Evolutionary conservation across 371 early-diverging fungal species (phyloP).

Genomic region (Mucor racemosus): DNA sequence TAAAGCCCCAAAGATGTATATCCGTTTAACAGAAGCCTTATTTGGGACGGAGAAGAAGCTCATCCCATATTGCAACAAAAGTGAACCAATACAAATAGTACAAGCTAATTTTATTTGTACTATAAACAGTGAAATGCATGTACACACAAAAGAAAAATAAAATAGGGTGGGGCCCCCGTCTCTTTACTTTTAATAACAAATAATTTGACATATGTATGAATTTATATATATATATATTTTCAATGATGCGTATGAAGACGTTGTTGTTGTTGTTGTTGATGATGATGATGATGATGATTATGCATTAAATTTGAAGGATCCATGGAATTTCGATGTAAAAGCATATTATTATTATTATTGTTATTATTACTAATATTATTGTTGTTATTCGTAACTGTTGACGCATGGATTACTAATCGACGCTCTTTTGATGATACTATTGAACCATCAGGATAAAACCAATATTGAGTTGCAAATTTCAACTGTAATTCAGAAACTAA

Average conservation of each 20-base stretch:
- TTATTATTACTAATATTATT: too few species aligned
- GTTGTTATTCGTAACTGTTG: constrained; percentile 13
- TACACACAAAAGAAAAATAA: neutral
- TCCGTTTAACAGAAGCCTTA: constrained; percentile 1
- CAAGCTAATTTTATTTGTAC: constrained; percentile 8
- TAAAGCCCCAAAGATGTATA: neutral
- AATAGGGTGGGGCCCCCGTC: neutral
- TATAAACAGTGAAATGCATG: neutral
- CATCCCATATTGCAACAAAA: neutral
- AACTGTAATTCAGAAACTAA: constrained; percentile 39
- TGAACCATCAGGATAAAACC: constrained; percentile 42
- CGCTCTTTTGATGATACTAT: constrained; percentile 33
- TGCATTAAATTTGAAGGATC: constrained; percentile 8
- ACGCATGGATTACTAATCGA: constrained; percentile 14
- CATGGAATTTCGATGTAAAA: constrained; percentile 13
- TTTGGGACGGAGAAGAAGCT: constrained; percentile 5
- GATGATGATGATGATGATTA: constrained; percentile 5
- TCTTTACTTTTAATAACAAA: neutral
- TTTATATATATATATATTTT: neutral
- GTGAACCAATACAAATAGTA: constrained; percentile 4
- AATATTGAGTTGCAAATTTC: constrained; percentile 40
- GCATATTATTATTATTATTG: neutral
- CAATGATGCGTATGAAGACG: constrained; percentile 7
- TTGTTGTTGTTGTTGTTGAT: neutral
- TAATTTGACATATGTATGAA: neutral